Evolutionary conservation across 345 rosid genomes (phyloP), one percentile per base, ranked within the genome.

Genomic region (Tarenaya hassleriana): DNA sequence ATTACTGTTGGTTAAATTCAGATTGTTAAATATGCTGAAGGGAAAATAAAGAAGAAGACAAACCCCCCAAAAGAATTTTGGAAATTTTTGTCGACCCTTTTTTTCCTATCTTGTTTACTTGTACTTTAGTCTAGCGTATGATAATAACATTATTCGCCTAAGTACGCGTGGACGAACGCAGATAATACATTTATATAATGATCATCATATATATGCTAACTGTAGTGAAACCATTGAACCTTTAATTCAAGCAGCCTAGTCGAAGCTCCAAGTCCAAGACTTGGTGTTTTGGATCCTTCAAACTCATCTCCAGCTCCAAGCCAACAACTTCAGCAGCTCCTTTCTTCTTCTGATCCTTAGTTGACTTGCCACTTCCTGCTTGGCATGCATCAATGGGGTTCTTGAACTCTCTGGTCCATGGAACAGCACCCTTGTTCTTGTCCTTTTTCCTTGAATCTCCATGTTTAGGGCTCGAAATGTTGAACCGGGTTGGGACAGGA

Each of bases 221-320:
- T 18, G 14, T 16, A 13, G 13, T 50, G 18, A 29, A 31, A 18
- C 1, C 32, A 54, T 5, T 24, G 33, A 27, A 19, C 20, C 18
- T 42, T 46, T 40, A 16, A 18, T 51, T 56, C 39, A 67, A 60
- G 61, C 58, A 67, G 14, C 88, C 88, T 44, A 81, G 88, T 62
- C 84, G 72, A 67, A 81, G 88, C 72, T 81, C 88, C 72, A 81
- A 81, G 64, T 81, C 88, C 51, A 81, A 49, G 52, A 62, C 74
- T 40, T 73, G n/a, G n/a, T n/a, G 75, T 29, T 67, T 67, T 3
- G 79, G 65, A 52, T 71, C 76, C 57, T 62, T 76, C 39, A 66
- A 62, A 19, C 62, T 61, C 59, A 70, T 69, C 60, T 61, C 83
- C 65, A 77, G 68, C 10, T 77, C 77, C 70, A 75, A 69, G 49